Evolutionary conservation across 2,329 filamentous ascomycete species (phyloP), one percentile per base, ranked within the genome.

Genomic region (Aspergillus intermedius): DNA sequence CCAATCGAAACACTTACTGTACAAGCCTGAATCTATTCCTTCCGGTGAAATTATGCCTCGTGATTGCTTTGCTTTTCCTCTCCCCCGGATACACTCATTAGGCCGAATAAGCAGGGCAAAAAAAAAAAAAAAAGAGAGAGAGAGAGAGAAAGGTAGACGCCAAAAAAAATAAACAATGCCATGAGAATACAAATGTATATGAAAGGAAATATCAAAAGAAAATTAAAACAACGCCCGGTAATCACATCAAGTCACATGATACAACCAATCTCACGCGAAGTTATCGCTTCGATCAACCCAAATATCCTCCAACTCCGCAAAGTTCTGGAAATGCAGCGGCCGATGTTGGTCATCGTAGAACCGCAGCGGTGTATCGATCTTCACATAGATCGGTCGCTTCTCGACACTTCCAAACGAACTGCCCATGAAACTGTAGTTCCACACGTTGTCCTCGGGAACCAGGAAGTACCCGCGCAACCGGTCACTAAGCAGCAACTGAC

Each of bases 351-450:
- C 90, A 65, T 87, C 91, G 73, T 98, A 98, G 73, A 95, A 97
- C 7, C 87, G 78, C 54, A 85, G 71, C 15, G 93, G 93, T 40
- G 89, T 94, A 70, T 97, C 94, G 47, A 98, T 84, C 77, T 93
- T 93, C 60, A 97, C 91, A 60, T 90, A 87, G 40, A 96, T 81
- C 3, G 84, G 79, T 74, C 89, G 88, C 83, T 96, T 97, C 74
- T 95, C 90, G 55, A 95, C 79, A 37, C 84, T 83, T 12, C 85
- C 83, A 65, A 97, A 98, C 0, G 84, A 83, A 56, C 84, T 89
- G 48, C 93, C 93, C 84, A 97, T 89, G 77, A 98, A 98, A 69
- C 87, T 93, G 75, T 96, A 98, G 72, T 98, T 98, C 93, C 93
- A 98, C 52, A 86, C 79, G 54, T 84, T 84, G 47, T 86, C 85